Base-by-base conservation (phyloP, 768 basidiomycete genomes). In the Suillus alpinus region DNA sequence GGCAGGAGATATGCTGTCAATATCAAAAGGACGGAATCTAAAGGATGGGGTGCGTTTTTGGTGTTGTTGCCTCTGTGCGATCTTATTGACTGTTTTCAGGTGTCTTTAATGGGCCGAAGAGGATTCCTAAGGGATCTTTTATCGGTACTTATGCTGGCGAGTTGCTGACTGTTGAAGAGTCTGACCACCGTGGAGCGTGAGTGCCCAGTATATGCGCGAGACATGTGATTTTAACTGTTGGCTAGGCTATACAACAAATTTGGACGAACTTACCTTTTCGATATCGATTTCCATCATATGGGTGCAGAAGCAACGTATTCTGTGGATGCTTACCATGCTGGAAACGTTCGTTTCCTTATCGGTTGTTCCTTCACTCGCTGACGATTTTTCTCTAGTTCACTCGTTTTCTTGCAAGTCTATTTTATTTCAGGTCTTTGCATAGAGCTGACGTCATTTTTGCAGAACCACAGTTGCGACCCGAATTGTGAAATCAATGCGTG, bases 401-500 rank as follows among this genome's bases (percentile, higher is more conserved):
- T n/a, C 84, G 94, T 36, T 96, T 92, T 68, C 74, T 95, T 66
- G 94, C 92, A 69, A 67, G 84, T 78, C 14, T 5, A 10, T 20
- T 4, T 23, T 36, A 23, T 8, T 20, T n/a, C 36, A 2, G 56
- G 14, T 53, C 36, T 53, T 31, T 56, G 6, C 20, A 37, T 39
- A 34, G 16, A 7, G 18, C 5, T 26, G 32, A 39, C 50, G 66
- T 16, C 2, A 20, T 6, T 43, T 34, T 18, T 32, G 2, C 61
- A 95, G 93, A 97, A 96, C 65, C 94, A 97, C 65, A 93, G 90
- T 18, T 96, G 95, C 67, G 88, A 93, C 59, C 94, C 94, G 0
- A 97, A 96, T 69, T 87, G 88, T 64, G 70, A 70, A 6, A 81
- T 94, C 23, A 80, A 81, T n/a, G 79, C 91, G 0, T 87, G 84